Percentiles rank a stretch among this genome's conserved stretches.
Conservation (phyloP, 768 basidiomycete genomes). For the Asterophora parasitica region DNA sequence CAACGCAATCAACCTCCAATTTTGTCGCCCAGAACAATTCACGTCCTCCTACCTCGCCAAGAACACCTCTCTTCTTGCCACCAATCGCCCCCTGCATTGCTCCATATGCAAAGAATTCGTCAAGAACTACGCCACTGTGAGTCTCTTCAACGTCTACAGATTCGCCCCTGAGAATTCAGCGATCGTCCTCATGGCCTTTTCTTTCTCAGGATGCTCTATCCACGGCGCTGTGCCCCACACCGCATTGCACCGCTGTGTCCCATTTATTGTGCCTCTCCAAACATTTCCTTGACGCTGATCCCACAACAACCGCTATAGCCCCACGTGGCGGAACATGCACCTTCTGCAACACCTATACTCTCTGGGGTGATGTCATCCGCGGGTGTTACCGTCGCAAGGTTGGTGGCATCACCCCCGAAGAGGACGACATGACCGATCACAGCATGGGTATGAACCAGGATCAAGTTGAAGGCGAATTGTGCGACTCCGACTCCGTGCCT, state of each 20-base stretch:
- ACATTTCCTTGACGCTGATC: slow-evolving; percentile 33
- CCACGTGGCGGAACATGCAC: slow-evolving; percentile 61
- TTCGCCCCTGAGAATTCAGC: background rate
- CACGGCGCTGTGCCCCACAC: slow-evolving; percentile 48
- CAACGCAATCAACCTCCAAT: background rate
- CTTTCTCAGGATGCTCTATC: slow-evolving; percentile 43
- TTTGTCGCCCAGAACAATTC: slow-evolving; percentile 36
- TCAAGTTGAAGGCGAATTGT: slow-evolving; percentile 30
- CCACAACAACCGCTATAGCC: slow-evolving; percentile 31
- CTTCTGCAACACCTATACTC: slow-evolving; percentile 46
- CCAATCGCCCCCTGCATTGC: slow-evolving; percentile 33
- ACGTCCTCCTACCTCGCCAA: slow-evolving; percentile 46
- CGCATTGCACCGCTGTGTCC: slow-evolving; percentile 44
- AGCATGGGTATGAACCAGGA: too few relatives aligned
- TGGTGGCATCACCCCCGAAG: slow-evolving; percentile 25
- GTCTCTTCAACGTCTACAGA: slow-evolving; percentile 17
- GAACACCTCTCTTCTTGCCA: slow-evolving; percentile 36
- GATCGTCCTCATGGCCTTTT: background rate
- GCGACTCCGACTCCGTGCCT: slow-evolving; percentile 22
- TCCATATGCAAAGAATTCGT: slow-evolving; percentile 43
- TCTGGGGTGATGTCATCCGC: slow-evolving; percentile 69
- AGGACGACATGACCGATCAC: slow-evolving; percentile 12
- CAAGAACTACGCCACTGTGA: slow-evolving; percentile 35
- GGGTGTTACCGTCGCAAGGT: slow-evolving; percentile 52
- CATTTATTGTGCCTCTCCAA: slow-evolving; percentile 56